Percentiles rank a stretch among this genome's conserved stretches.
Conservation (phyloP, 768 basidiomycete species). For the Phanerodontia chrysosporium region DNA sequence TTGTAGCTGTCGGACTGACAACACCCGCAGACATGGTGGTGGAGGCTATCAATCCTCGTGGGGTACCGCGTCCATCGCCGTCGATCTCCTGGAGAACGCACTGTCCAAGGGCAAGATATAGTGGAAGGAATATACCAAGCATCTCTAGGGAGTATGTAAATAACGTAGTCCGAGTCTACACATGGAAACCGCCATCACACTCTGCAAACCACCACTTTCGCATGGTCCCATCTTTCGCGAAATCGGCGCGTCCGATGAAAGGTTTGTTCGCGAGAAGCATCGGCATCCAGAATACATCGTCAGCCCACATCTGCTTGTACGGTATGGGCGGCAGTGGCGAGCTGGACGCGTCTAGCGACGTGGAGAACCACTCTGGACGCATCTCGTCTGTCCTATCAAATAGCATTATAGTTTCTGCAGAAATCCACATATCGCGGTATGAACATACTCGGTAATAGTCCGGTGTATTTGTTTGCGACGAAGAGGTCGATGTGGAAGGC, state of each 20-base stretch:
- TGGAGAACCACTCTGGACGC: slow-evolving; percentile 76
- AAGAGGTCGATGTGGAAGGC: slow-evolving; percentile 75
- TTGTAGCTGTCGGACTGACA: too few relatives aligned
- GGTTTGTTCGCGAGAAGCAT: slow-evolving; percentile 39
- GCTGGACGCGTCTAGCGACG: slow-evolving; percentile 17
- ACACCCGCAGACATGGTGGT: slow-evolving; percentile 55
- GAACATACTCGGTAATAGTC: slow-evolving; percentile 65
- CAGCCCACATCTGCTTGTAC: slow-evolving; percentile 57
- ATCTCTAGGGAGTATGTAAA: neutral
- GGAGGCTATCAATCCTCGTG: slow-evolving; percentile 63
- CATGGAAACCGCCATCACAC: neutral
- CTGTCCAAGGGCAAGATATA: slow-evolving; percentile 16
- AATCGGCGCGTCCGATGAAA: slow-evolving; percentile 50
- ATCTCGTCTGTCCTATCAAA: slow-evolving; percentile 92
- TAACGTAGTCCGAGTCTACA: neutral
- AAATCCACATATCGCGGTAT: too few relatives aligned
- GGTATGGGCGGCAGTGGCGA: slow-evolving; percentile 43
- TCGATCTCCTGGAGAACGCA: slow-evolving; percentile 42
- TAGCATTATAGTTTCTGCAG: too few relatives aligned
- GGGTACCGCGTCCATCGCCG: slow-evolving; percentile 53
- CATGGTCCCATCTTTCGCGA: slow-evolving; percentile 25
- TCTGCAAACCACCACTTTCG: slow-evolving; percentile 34
- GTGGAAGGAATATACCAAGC: neutral
- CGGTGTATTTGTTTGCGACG: slow-evolving; percentile 55
- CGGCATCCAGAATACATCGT: slow-evolving; percentile 69